Conservation (phyloP, 2,329 filamentous ascomycete species). For the Aureobasidium sp. region DNA sequence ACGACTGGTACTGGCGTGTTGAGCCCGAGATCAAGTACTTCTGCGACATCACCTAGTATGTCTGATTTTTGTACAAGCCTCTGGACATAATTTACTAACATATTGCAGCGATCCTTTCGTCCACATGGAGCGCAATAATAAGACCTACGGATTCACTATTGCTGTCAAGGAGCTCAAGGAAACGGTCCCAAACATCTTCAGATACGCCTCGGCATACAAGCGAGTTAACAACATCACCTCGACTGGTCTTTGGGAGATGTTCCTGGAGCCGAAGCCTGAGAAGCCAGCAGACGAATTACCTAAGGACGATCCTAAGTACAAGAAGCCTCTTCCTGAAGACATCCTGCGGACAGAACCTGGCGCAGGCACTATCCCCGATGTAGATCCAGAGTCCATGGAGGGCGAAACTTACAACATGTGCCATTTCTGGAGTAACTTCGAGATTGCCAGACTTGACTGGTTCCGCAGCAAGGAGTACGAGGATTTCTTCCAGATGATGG, state of each 20-base stretch:
- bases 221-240: conserved; percentile 83
- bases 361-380: conserved; percentile 63
- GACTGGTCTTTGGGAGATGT: conserved; percentile 98
- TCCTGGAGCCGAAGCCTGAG: conserved; percentile 68
- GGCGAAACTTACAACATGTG: conserved; percentile 99
- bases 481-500: conserved; percentile 99
- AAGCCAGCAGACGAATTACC: conserved; percentile 46
- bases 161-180: conserved; percentile 96
- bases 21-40: conserved; percentile 99
- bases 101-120: conserved; percentile 75
- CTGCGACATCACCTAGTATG: conserved; percentile 97
- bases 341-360: conserved; percentile 69
- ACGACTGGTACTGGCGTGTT: conserved; percentile 99
- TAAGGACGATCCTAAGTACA: conserved; percentile 52
- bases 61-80: conserved; percentile 16
- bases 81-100: conserved; percentile 27
- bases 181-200: conserved; percentile 97
- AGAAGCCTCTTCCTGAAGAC: conserved; percentile 69
- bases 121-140: conserved; percentile 88
- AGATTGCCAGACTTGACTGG: conserved; percentile 90
- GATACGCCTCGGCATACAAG: conserved; percentile 97
- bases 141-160: conserved; percentile 98
- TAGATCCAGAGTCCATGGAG: conserved; percentile 91
- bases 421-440: conserved; percentile 99
- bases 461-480: conserved; percentile 97